Conservation (phyloP, 1,284 basidiomycete species). For the Laetiporus sulphureus region DNA sequence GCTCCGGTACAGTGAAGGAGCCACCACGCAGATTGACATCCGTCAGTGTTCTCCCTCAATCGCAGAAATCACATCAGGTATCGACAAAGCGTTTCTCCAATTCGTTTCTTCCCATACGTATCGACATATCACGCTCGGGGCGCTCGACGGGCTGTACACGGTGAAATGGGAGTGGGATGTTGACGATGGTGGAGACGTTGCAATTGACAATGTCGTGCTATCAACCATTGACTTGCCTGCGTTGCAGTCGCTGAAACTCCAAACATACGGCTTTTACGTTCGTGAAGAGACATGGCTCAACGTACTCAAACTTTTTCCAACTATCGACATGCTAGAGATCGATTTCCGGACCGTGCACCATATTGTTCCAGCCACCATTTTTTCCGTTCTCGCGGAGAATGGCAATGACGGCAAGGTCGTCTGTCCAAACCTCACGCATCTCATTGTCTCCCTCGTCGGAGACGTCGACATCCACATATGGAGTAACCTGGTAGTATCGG, state of each 20-base stretch:
- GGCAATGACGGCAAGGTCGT: not conserved
- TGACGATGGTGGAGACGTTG: not conserved
- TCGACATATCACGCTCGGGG: too few species aligned
- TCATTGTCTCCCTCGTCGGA: too few species aligned
- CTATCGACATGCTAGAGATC: not conserved
- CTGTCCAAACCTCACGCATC: constrained; percentile 1
- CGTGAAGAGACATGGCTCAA: not conserved
- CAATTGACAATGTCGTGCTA: not conserved
- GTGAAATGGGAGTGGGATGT: not conserved
- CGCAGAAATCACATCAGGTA: not conserved
- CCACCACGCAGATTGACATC: not conserved
- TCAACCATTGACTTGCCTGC: not conserved
- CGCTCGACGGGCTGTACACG: not conserved
- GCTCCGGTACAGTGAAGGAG: not conserved
- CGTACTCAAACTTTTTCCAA: not conserved
- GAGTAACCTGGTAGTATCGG: too few species aligned
- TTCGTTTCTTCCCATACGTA: not conserved
- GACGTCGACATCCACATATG: too few species aligned
- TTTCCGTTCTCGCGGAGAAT: not conserved
- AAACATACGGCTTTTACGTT: not conserved
- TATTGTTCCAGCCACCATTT: not conserved
- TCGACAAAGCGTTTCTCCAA: not conserved
- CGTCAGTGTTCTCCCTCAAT: not conserved
- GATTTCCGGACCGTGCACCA: constrained; percentile 1
- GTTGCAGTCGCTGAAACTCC: not conserved